A percentile compares a stretch with the other conserved stretches of the same genome.
These are phyloP conservation scores for Pyrus communis DNA, from an alignment of 306 rosid species.

Conservation along the genomic window DNA sequence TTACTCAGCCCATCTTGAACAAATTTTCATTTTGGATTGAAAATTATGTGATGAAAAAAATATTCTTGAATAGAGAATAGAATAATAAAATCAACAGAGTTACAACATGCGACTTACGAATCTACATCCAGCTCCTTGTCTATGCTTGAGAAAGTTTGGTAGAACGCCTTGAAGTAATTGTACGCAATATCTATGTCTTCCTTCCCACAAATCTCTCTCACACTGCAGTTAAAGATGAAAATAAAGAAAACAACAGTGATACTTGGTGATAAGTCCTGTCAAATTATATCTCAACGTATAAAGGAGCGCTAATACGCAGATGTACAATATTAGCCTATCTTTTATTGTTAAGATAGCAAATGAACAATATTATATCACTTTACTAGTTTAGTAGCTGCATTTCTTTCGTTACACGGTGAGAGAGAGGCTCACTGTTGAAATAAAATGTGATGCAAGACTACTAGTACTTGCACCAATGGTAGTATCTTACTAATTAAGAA, in stretches of 20 bases:
- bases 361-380: not conserved
- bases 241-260: not conserved
- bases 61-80: not conserved
- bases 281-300: not conserved
- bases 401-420: not conserved
- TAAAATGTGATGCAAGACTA: not conserved
- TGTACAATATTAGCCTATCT: not conserved
- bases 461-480: not conserved
- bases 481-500: not conserved
- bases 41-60: not conserved
- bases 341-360: not conserved
- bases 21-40: not conserved
- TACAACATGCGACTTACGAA: slow-evolving; percentile 21
- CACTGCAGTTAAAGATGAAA: slow-evolving; percentile 39
- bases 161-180: slow-evolving; percentile 89
- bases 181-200: slow-evolving; percentile 83
- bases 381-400: not conserved
- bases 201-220: slow-evolving; percentile 90
- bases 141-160: slow-evolving; percentile 61
- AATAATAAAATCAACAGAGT: not conserved
- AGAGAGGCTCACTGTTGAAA: not conserved
- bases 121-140: slow-evolving; percentile 69
- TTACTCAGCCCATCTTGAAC: slow-evolving; percentile 3
- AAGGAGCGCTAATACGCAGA: not conserved
- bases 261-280: not conserved